Base-by-base conservation (phyloP, 805 yeast genomes). In the Yamadazyma akitaensis region DNA sequence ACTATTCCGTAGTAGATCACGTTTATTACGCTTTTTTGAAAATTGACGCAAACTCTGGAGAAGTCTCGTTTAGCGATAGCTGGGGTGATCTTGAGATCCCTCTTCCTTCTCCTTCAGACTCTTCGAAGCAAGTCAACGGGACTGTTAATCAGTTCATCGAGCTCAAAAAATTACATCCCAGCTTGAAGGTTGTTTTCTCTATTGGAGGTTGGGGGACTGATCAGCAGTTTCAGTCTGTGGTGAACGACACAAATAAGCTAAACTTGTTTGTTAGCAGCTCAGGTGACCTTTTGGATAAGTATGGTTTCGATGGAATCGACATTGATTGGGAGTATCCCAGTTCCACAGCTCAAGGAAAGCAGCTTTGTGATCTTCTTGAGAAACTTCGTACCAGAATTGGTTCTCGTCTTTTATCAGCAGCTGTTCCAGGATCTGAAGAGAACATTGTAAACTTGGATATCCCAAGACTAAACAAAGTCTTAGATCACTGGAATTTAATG, bases 251-350 rank as follows among this genome's bases (percentile, higher is more conserved):
- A 1, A 13, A 28, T 2, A 62, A 64, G 18, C 51, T 82, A 7
- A 58, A 60, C 1, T 59, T 37, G 0, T 88, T 91, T 61, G 76
- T 81, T 2, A 42, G 58, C 1, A 71, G 84, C 0, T 67, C 82
- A 0, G 68, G 79, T 0, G 61, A 64, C 0, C 62, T 78, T 19
- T 70, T 88, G 61, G 46, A 63, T 2, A 64, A 72, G 37, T 77
- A 79, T 59, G 84, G 85, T 0, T 82, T 94, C 58, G 97, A 94
- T 62, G 98, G 99, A 0, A 68, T 92, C 39, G 98, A 94, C 63
- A 67, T 92, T 25, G 99, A 92, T 65, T 92, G 97, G 97, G 99
- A 92, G 64, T 92, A 82, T 57, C 96, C 97, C 0, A 60, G 63
- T 7, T 70, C 62, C 36, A 56, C 59, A 3, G 57, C 60, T 0